Percentiles rank a stretch among this genome's conserved stretches.
Evolutionary conservation across 768 basidiomycete species (phyloP).

Genomic region (Collybia sordida): DNA sequence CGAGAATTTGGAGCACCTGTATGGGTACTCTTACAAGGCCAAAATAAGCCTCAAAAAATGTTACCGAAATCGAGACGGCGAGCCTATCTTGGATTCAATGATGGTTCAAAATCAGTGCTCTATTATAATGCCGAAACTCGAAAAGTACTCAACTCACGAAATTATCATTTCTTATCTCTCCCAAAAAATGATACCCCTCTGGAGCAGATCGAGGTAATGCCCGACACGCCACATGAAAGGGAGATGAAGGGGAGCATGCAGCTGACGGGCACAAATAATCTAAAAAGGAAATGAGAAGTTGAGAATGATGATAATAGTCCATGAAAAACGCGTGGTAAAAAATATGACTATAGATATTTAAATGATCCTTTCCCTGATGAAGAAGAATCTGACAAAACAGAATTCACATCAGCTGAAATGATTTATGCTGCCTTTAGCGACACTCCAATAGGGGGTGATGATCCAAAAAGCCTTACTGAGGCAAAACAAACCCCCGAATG

Average conservation of each 20-base stretch:
- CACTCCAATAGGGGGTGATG: neutral
- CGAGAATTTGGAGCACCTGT: slow-evolving; percentile 21
- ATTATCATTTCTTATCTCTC: neutral
- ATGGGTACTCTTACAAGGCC: slow-evolving; percentile 11
- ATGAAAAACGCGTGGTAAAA: neutral
- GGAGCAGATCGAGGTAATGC: neutral
- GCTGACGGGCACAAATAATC: neutral
- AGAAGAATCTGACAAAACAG: neutral
- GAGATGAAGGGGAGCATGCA: neutral
- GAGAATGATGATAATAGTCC: neutral
- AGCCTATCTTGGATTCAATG: slow-evolving; percentile 1
- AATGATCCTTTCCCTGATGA: neutral
- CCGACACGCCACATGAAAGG: neutral
- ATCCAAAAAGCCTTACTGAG: slow-evolving; percentile 6
- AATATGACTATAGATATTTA: neutral
- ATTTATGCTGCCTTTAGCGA: neutral
- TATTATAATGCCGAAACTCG: slow-evolving; percentile 2
- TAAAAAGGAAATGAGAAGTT: neutral
- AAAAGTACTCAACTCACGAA: slow-evolving; percentile 1
- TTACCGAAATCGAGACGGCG: slow-evolving; percentile 1
- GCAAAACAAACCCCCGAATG: slow-evolving; percentile 15
- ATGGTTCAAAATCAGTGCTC: neutral
- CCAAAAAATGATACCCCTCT: too few species aligned
- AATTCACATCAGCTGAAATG: neutral
- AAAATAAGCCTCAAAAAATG: slow-evolving; percentile 3